phyloP scores from a whole-genome alignment of 768 basidiomycete genomes.

The Podaxis carcinomalis region DNA sequence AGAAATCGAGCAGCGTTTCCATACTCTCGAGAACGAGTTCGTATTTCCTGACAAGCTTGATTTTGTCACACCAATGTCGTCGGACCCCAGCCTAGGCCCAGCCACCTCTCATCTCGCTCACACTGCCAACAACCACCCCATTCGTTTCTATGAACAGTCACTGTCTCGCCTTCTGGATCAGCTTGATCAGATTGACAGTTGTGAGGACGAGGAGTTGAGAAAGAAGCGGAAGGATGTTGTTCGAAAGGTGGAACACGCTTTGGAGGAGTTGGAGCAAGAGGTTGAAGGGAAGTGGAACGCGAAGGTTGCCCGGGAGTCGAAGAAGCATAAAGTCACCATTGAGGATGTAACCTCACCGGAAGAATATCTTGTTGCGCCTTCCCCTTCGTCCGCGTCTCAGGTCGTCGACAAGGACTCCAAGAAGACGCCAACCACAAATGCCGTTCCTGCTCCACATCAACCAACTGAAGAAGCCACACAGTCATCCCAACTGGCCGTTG shows the following conservation, averaged over 20 bases:
- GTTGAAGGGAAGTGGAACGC: slow-evolving; percentile 40
- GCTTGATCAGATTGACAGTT: slow-evolving; percentile 59
- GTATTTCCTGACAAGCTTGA: slow-evolving; percentile 35
- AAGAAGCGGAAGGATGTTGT: slow-evolving; percentile 52
- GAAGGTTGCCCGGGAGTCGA: slow-evolving; percentile 20
- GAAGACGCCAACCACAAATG: background rate
- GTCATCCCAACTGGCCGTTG: background rate
- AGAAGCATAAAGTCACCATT: slow-evolving; percentile 9
- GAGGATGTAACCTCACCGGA: slow-evolving; percentile 5
- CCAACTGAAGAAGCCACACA: background rate
- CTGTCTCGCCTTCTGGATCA: slow-evolving; percentile 50
- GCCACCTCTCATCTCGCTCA: slow-evolving; percentile 44
- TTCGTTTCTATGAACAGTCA: slow-evolving; percentile 60
- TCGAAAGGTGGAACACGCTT: slow-evolving; percentile 46
- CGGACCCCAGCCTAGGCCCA: slow-evolving; percentile 16
- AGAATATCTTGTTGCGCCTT: background rate
- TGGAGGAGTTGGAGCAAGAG: slow-evolving; percentile 47
- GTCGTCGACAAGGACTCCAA: too few species aligned
- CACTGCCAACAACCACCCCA: slow-evolving; percentile 51
- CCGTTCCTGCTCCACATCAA: background rate
- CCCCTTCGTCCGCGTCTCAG: background rate
- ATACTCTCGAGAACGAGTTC: slow-evolving; percentile 32
- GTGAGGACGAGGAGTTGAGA: slow-evolving; percentile 52
- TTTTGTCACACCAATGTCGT: slow-evolving; percentile 31
- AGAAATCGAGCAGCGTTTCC: slow-evolving; percentile 39